phyloP scores from a whole-genome alignment of 2,329 filamentous ascomycete species.

The Microdochium paspali region DNA sequence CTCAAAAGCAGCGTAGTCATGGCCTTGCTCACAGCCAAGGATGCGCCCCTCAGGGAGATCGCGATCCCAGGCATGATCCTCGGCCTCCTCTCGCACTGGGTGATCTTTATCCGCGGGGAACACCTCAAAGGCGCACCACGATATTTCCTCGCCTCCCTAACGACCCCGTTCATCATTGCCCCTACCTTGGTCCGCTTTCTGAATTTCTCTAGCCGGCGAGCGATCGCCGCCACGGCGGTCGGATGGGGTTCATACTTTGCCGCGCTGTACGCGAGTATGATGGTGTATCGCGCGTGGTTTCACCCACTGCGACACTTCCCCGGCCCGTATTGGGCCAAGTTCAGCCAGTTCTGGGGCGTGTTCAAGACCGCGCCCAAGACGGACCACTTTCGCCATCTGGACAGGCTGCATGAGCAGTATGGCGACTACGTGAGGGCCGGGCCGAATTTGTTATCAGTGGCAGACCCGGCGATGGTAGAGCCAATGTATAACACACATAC shows the following conservation, averaged over 20 bases:
- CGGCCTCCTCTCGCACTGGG: slow-evolving; percentile 4
- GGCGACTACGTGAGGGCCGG: slow-evolving; percentile 9
- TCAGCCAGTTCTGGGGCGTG: slow-evolving; percentile 9
- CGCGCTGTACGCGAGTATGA: slow-evolving; percentile 7
- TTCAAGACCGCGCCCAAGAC: slow-evolving; percentile 6
- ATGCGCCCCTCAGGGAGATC: neutral
- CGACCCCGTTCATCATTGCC: slow-evolving; percentile 1
- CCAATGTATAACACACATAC: slow-evolving; percentile 4
- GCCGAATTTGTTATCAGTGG: slow-evolving; percentile 8
- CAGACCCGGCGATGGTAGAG: slow-evolving; percentile 7
- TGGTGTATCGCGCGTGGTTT: slow-evolving; percentile 7
- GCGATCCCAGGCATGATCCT: neutral
- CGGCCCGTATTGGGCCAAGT: slow-evolving; percentile 4
- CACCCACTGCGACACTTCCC: slow-evolving; percentile 7
- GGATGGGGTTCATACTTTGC: slow-evolving; percentile 6
- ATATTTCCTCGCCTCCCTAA: slow-evolving; percentile 4
- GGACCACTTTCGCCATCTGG: slow-evolving; percentile 8
- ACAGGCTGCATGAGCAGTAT: slow-evolving; percentile 7
- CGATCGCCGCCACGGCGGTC: slow-evolving; percentile 2
- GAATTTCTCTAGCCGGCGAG: slow-evolving; percentile 1
- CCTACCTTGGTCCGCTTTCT: slow-evolving; percentile 1
- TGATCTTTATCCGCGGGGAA: slow-evolving; percentile 8
- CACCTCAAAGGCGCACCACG: slow-evolving; percentile 6
- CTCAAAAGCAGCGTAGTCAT: neutral
- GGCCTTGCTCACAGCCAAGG: neutral